Evolutionary conservation across 345 rosid species (phyloP).

Genomic region (Heritiera littoralis): DNA sequence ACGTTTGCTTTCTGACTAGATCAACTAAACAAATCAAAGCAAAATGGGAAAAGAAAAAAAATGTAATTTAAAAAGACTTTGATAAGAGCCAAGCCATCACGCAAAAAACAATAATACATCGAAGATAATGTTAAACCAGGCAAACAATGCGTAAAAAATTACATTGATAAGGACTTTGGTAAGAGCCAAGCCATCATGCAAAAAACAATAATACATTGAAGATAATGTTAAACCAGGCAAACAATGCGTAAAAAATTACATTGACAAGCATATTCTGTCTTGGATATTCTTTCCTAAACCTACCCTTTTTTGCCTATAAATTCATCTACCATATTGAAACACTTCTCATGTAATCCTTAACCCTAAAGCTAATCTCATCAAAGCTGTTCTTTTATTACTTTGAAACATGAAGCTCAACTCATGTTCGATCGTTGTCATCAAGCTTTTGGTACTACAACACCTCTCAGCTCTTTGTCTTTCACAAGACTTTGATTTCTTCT

Average conservation of each 20-base stretch:
- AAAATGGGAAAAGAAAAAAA: neutral
- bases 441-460: conserved; percentile 35
- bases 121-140: neutral
- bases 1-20: neutral
- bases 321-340: neutral
- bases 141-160: neutral
- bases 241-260: neutral
- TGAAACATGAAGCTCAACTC: conserved; percentile 34
- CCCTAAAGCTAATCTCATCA: neutral
- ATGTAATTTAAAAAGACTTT: neutral
- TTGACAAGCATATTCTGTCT: conserved; percentile 13
- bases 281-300: neutral
- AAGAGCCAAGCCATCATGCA: neutral
- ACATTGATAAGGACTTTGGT: neutral
- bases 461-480: conserved; percentile 43
- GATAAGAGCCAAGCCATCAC: neutral
- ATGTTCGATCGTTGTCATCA: conserved; percentile 37
- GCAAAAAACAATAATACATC: neutral
- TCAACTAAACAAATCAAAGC: neutral
- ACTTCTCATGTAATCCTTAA: neutral
- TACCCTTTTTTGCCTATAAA: conserved; percentile 2
- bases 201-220: neutral
- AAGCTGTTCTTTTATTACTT: neutral
- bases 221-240: neutral
- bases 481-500: conserved; percentile 82